Conservation (phyloP, 164 flowering plant genomes). For the Hamamelis virginiana region DNA sequence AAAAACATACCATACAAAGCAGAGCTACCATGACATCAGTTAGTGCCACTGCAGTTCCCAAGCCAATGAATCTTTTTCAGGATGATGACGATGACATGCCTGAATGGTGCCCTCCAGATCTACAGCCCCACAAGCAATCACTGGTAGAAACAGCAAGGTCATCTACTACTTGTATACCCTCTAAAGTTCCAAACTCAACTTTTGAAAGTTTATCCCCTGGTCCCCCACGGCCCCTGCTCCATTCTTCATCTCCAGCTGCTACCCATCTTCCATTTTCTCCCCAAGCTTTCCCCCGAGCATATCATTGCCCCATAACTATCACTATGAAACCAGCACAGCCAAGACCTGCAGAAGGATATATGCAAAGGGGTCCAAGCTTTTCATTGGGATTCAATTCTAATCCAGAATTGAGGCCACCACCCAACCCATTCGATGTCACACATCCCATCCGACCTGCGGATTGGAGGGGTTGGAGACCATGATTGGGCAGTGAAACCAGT, state of each 20-base stretch:
- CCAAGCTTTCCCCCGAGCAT: slow-evolving; percentile 12
- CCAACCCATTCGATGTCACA: slow-evolving; percentile 7
- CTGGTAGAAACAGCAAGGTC: slow-evolving; percentile 2
- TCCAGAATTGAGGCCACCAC: slow-evolving; percentile 13
- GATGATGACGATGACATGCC: slow-evolving; percentile 59
- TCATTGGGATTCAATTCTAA: neutral
- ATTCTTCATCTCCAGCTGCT: slow-evolving; percentile 10
- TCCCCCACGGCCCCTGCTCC: slow-evolving; percentile 4
- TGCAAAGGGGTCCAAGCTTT: slow-evolving; percentile 13
- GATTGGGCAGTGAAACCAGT: slow-evolving; percentile 3
- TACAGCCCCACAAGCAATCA: slow-evolving; percentile 14
- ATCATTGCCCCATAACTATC: slow-evolving; percentile 11
- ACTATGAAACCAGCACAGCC: slow-evolving; percentile 14
- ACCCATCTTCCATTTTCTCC: slow-evolving; percentile 4
- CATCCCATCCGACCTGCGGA: slow-evolving; percentile 12
- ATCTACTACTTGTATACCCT: slow-evolving; percentile 5
- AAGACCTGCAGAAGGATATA: slow-evolving; percentile 11
- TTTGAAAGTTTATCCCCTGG: slow-evolving; percentile 7
- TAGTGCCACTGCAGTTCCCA: slow-evolving; percentile 1
- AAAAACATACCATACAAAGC: slow-evolving; percentile 4
- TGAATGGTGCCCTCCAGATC: slow-evolving; percentile 52
- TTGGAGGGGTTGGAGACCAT: slow-evolving; percentile 23
- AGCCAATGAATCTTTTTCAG: slow-evolving; percentile 28
- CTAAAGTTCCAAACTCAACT: slow-evolving; percentile 8
- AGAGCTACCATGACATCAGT: neutral